Evolutionary conservation across 345 rosid species (phyloP).

Genomic region (Syzygium aqueum): DNA sequence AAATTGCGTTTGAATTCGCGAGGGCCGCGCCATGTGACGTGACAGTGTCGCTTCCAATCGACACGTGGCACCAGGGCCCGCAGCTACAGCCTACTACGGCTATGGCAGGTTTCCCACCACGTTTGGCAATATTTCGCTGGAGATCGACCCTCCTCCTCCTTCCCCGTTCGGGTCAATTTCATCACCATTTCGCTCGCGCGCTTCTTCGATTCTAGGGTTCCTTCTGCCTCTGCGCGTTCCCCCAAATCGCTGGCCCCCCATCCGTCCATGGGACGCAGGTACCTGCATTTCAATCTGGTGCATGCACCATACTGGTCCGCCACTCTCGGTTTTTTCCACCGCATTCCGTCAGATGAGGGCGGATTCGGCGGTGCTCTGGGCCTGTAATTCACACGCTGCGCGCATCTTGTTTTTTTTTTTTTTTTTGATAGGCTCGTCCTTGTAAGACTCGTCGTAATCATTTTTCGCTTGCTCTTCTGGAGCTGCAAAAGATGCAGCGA

Average conservation of each 20-base stretch:
- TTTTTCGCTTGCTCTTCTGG: neutral
- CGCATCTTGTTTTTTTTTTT: neutral
- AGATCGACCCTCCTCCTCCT: neutral
- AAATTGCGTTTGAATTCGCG: neutral
- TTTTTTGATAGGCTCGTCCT: neutral
- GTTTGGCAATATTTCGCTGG: neutral
- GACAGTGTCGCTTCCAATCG: neutral
- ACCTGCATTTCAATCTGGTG: neutral
- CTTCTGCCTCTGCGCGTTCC: neutral
- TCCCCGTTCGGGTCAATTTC: neutral
- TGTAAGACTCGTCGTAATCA: neutral
- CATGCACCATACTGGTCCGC: neutral
- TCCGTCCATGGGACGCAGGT: neutral
- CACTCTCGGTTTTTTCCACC: neutral
- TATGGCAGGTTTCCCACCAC: neutral
- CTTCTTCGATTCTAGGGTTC: neutral
- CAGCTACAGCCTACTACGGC: neutral
- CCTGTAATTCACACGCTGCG: neutral
- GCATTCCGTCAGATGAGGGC: neutral
- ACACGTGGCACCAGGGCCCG: neutral
- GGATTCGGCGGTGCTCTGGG: neutral
- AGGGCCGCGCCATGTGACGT: neutral
- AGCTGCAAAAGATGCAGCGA: neutral
- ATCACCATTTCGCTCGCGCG: neutral
- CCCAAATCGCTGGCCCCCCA: neutral